phyloP scores from a whole-genome alignment of 345 rosid species.

The Eucalyptus coolabah region DNA sequence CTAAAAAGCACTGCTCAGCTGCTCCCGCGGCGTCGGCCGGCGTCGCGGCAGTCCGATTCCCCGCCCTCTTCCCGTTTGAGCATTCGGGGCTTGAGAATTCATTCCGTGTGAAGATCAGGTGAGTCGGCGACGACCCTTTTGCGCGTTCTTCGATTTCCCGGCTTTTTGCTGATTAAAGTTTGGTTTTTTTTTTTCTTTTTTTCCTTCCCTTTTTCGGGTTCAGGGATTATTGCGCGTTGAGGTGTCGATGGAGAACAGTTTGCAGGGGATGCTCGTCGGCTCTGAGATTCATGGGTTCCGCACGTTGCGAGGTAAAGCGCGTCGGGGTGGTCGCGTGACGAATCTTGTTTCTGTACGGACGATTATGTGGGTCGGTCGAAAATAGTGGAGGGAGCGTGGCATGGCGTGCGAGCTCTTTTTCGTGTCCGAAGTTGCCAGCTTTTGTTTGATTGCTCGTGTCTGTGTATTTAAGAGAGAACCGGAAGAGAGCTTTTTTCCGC shows the following conservation, averaged over 20 bases:
- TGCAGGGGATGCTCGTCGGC: slow-evolving; percentile 34
- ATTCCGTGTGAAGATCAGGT: background rate
- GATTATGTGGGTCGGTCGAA: background rate
- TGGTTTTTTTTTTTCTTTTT: background rate
- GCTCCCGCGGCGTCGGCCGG: background rate
- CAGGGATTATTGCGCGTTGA: background rate
- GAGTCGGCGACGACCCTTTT: background rate
- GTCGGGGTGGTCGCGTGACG: background rate
- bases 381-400: background rate
- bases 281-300: slow-evolving; percentile 93
- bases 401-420: background rate
- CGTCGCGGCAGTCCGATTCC: background rate
- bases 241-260: slow-evolving; percentile 25
- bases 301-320: slow-evolving; percentile 43
- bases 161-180: background rate
- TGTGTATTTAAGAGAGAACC: background rate
- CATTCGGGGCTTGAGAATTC: background rate
- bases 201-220: background rate
- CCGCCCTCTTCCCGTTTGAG: background rate
- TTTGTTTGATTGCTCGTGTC: background rate
- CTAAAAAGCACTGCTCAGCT: background rate
- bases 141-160: background rate
- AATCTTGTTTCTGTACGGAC: background rate
- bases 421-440: background rate
- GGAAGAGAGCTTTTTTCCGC: background rate